A percentile compares a stretch with the other conserved stretches of the same genome.
These are phyloP conservation scores for Spongospora subterranea DNA, from an alignment of 208 protist species.

Conservation along the genomic window DNA sequence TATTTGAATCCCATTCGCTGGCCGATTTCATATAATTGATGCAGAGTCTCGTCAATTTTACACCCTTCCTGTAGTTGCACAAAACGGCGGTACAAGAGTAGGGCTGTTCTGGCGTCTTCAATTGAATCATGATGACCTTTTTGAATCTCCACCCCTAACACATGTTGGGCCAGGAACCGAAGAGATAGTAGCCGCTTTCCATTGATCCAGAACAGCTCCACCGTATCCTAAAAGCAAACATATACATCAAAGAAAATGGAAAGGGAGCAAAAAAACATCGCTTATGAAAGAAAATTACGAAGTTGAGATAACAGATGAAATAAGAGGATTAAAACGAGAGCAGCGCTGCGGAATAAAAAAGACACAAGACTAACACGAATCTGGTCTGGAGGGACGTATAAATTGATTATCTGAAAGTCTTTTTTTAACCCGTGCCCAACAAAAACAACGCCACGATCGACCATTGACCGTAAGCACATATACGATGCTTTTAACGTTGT, in stretches of 20 bases:
- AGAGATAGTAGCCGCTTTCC: neutral
- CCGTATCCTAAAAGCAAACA: slow-evolving; percentile 19
- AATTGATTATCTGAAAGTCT: slow-evolving; percentile 58
- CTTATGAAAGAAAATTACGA: too few species aligned
- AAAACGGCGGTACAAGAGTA: neutral
- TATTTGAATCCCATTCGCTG: neutral
- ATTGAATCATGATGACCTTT: slow-evolving; percentile 36
- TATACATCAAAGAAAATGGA: too few species aligned
- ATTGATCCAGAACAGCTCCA: slow-evolving; percentile 23
- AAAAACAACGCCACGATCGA: slow-evolving; percentile 46
- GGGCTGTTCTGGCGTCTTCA: slow-evolving; percentile 34
- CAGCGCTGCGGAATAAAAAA: neutral
- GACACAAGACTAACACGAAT: neutral
- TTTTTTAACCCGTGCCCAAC: slow-evolving; percentile 56
- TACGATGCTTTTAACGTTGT: slow-evolving; percentile 46
- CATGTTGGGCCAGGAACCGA: slow-evolving; percentile 34
- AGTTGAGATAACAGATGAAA: too few species aligned
- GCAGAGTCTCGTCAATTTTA: neutral
- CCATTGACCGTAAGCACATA: neutral
- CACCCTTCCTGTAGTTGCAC: neutral
- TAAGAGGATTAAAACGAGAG: too few species aligned
- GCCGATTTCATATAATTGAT: neutral
- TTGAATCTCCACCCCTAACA: neutral
- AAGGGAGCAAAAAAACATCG: too few species aligned
- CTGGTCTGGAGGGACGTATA: slow-evolving; percentile 33